phyloP scores from a whole-genome alignment of 768 basidiomycete genomes.

The Suillus discolor region DNA sequence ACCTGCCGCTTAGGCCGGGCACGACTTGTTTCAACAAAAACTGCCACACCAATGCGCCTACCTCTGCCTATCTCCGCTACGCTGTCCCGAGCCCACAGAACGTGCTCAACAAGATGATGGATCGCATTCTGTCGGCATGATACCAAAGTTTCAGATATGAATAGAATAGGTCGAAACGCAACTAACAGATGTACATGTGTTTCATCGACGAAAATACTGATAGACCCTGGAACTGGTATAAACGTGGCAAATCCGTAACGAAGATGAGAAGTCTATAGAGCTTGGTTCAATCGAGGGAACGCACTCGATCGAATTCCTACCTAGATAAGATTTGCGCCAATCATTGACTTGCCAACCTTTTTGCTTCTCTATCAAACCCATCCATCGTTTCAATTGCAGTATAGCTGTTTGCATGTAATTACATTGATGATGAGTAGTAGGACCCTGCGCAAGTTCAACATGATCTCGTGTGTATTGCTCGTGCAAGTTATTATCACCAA shows the following conservation, averaged over 20 bases:
- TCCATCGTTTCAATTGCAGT: neutral
- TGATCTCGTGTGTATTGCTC: neutral
- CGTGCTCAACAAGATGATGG: neutral
- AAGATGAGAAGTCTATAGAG: neutral
- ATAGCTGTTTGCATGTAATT: neutral
- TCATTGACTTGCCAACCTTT: neutral
- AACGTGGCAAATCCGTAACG: neutral
- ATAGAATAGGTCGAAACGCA: neutral
- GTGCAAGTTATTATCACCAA: neutral
- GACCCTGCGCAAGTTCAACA: neutral
- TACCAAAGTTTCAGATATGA: neutral
- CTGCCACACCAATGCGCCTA: neutral
- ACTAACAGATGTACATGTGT: neutral
- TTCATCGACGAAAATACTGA: neutral
- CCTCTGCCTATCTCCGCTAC: neutral
- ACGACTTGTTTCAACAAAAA: neutral
- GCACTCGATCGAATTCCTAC: neutral
- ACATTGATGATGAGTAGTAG: neutral
- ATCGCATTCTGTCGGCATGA: neutral
- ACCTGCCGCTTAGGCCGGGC: neutral
- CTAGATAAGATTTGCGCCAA: neutral
- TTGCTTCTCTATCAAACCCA: neutral
- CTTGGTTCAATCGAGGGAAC: neutral
- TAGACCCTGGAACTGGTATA: no score
- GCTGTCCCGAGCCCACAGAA: neutral